Evolutionary conservation across 164 flowering plant species (phyloP).

Genomic region (Warburgia ugandensis): DNA sequence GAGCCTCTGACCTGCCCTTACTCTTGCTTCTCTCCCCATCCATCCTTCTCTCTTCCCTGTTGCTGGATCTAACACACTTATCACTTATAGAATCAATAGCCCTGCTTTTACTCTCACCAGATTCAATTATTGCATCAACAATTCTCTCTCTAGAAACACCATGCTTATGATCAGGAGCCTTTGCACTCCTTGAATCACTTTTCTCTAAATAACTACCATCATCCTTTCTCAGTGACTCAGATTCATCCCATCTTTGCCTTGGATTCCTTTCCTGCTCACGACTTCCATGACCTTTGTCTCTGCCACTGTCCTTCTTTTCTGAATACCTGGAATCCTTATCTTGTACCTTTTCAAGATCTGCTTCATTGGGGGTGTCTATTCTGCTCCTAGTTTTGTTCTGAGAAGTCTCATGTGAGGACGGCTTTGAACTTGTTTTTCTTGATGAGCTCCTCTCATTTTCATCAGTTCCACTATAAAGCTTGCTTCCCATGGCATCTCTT

Average conservation of each 20-base stretch:
- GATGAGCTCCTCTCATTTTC: conserved; percentile 39
- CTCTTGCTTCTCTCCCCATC: conserved; percentile 53
- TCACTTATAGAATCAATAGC: conserved; percentile 39
- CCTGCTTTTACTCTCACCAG: conserved; percentile 37
- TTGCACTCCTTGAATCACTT: conserved; percentile 41
- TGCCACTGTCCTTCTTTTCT: conserved; percentile 48
- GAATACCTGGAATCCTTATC: conserved; percentile 55
- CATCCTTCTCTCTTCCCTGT: conserved; percentile 52
- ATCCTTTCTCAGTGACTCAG: conserved; percentile 29
- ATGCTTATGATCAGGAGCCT: conserved; percentile 43
- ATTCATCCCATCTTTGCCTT: conserved; percentile 77
- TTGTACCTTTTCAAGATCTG: conserved; percentile 37
- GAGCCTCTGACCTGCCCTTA: conserved; percentile 39
- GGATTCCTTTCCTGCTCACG: conserved; percentile 43
- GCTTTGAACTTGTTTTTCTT: conserved; percentile 39
- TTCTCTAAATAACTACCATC: conserved; percentile 45
- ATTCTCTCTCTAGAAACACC: conserved; percentile 46
- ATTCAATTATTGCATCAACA: conserved; percentile 30
- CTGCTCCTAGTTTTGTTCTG: conserved; percentile 44
- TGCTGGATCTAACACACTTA: conserved; percentile 37
- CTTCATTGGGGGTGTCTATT: conserved; percentile 40
- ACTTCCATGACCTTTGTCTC: conserved; percentile 55
- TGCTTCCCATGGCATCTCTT: too few relatives aligned
- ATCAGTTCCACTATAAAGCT: too few relatives aligned
- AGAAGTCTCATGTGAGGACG: conserved; percentile 41